Percentiles rank a stretch among this genome's conserved stretches.
Conservation (phyloP, 441 rosid genomes). For the Capsella rubella region DNA sequence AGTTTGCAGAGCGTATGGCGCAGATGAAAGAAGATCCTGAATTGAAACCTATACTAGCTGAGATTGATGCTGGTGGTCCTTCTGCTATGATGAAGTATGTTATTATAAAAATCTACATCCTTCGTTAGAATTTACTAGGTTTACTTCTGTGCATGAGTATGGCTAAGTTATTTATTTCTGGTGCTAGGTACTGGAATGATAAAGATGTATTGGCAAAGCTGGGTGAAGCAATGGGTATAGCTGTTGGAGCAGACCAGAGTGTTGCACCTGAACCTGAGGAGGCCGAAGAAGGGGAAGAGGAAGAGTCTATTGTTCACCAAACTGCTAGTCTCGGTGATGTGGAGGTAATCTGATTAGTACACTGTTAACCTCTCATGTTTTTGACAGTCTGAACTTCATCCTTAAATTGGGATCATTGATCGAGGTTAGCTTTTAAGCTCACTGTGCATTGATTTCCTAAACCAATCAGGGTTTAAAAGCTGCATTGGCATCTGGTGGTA, state of each 20-base stretch:
- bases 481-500: conserved; percentile 86
- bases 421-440: background rate
- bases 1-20: conserved; percentile 85
- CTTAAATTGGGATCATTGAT: background rate
- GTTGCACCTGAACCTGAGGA: conserved; percentile 65
- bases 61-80: conserved; percentile 89
- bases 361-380: background rate
- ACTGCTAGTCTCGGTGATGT: conserved; percentile 96
- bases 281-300: conserved; percentile 77
- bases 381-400: background rate
- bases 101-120: conserved; percentile 7
- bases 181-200: conserved; percentile 93
- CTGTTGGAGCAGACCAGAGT: conserved; percentile 65
- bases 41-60: conserved; percentile 84
- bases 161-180: background rate
- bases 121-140: background rate
- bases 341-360: conserved; percentile 56
- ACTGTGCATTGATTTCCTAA: conserved; percentile 4
- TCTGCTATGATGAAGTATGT: conserved; percentile 93
- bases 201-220: conserved; percentile 85
- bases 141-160: conserved; percentile 1
- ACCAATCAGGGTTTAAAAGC: conserved; percentile 79
- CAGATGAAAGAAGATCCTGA: conserved; percentile 85
- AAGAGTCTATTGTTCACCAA: conserved; percentile 83
- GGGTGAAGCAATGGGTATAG: conserved; percentile 98